Evolutionary conservation across 2,329 filamentous ascomycete species (phyloP).

Genomic region (Paecilomyces fulvus): DNA sequence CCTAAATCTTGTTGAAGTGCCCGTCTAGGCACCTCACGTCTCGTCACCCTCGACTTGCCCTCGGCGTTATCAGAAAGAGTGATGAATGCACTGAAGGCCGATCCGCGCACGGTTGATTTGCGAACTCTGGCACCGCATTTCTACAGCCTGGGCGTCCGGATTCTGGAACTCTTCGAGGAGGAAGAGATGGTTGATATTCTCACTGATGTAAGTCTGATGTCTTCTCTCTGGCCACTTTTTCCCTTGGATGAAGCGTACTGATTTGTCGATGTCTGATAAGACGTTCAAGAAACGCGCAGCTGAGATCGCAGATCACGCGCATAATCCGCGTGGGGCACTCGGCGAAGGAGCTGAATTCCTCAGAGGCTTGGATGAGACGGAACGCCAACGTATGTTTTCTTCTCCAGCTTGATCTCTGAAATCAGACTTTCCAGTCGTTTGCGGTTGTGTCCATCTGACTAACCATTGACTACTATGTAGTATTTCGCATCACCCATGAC

Average conservation of each 20-base stretch:
- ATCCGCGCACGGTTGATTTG: slow-evolving; percentile 76
- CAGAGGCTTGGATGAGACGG: slow-evolving; percentile 80
- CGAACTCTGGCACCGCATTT: slow-evolving; percentile 79
- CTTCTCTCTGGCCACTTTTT: neutral
- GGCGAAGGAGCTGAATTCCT: slow-evolving; percentile 70
- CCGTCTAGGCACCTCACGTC: slow-evolving; percentile 43
- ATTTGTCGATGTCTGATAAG: slow-evolving; percentile 34
- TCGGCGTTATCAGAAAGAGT: slow-evolving; percentile 68
- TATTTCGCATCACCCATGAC: slow-evolving; percentile 68
- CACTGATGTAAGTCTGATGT: slow-evolving; percentile 35
- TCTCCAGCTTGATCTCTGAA: neutral
- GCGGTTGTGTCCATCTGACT: neutral
- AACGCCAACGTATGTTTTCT: slow-evolving; percentile 53
- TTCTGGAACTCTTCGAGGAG: slow-evolving; percentile 87
- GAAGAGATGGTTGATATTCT: slow-evolving; percentile 68
- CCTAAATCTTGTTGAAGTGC: slow-evolving; percentile 20
- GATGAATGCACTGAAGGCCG: slow-evolving; percentile 81
- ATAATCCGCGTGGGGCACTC: slow-evolving; percentile 67
- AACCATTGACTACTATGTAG: slow-evolving; percentile 21
- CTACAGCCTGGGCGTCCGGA: slow-evolving; percentile 74
- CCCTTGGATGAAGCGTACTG: neutral
- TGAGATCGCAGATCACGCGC: slow-evolving; percentile 80
- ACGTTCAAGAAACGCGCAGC: slow-evolving; percentile 74
- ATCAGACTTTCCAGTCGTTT: neutral
- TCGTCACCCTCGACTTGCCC: slow-evolving; percentile 76